These are phyloP conservation scores for Apiospora sp. DNA, from an alignment of 2,329 filamentous ascomycete species.

Conservation along the genomic window DNA sequence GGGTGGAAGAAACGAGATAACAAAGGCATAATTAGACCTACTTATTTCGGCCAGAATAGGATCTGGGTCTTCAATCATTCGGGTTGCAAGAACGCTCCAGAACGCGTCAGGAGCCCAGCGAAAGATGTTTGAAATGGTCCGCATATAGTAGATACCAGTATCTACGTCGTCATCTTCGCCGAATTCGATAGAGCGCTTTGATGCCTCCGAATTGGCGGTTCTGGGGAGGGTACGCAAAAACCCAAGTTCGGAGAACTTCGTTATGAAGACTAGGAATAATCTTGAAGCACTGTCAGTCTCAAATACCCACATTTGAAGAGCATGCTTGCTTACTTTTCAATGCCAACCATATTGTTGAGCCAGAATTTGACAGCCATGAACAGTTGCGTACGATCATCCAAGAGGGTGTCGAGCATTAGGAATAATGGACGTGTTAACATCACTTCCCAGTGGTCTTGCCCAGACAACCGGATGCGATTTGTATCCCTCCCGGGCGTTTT, in stretches of 20 bases:
- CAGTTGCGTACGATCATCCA: constrained; percentile 75
- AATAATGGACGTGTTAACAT: constrained; percentile 85
- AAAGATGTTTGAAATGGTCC: constrained; percentile 76
- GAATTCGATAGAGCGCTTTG: constrained; percentile 46
- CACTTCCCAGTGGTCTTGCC: constrained; percentile 70
- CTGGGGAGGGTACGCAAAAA: constrained; percentile 54
- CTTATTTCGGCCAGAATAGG: constrained; percentile 56
- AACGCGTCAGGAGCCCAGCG: constrained; percentile 72
- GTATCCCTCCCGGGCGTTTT: constrained; percentile 46
- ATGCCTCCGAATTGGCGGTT: constrained; percentile 34
- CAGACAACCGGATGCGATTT: constrained; percentile 54
- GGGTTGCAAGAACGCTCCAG: constrained; percentile 75
- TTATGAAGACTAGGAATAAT: constrained; percentile 67
- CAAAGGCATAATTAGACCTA: constrained; percentile 49
- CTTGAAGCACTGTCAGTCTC: constrained; percentile 45
- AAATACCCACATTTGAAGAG: neutral
- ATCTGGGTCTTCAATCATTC: constrained; percentile 58
- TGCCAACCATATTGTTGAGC: constrained; percentile 73
- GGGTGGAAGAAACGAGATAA: constrained; percentile 32
- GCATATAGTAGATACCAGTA: constrained; percentile 80
- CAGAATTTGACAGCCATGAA: constrained; percentile 82
- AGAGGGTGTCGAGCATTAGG: constrained; percentile 79
- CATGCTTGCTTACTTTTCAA: constrained; percentile 62
- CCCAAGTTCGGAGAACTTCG: constrained; percentile 62
- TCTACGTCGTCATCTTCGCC: constrained; percentile 73